Evolutionary conservation across 2,329 filamentous ascomycete genomes (phyloP).

Genomic region (Coleophoma cylindrospora): DNA sequence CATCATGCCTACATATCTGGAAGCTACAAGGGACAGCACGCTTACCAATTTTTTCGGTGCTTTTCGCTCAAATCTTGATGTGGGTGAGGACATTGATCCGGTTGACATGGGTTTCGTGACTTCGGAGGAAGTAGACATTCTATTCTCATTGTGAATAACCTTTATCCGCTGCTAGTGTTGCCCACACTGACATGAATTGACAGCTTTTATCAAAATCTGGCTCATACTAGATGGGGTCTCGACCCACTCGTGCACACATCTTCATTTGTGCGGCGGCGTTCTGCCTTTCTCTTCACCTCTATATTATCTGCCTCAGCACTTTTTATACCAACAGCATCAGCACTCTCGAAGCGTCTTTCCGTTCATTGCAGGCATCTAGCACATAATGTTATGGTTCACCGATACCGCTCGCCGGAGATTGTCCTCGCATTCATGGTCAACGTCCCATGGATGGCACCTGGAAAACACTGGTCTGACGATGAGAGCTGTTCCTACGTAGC

Average conservation of each 20-base stretch:
- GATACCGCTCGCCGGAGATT: conserved; percentile 67
- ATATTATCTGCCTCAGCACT: conserved; percentile 64
- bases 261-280: conserved; percentile 60
- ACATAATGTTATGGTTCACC: conserved; percentile 53
- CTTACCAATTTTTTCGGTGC: conserved; percentile 64
- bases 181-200: conserved; percentile 1
- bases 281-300: conserved; percentile 67
- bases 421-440: conserved; percentile 72
- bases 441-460: conserved; percentile 69
- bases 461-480: conserved; percentile 63
- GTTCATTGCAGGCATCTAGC: conserved; percentile 60
- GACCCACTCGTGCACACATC: conserved; percentile 63
- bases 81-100: conserved; percentile 61
- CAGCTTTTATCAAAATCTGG: conserved; percentile 65
- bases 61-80: conserved; percentile 56
- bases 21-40: conserved; percentile 33
- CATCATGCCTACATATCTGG: conserved; percentile 7
- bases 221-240: conserved; percentile 70
- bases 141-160: conserved; percentile 57
- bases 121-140: conserved; percentile 54
- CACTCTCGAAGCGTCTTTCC: conserved; percentile 60
- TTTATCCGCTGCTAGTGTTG: not conserved
- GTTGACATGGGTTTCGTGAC: conserved; percentile 67
- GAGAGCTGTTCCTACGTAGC: conserved; percentile 69
- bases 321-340: conserved; percentile 58